Conservation (phyloP, 371 early-diverging fungal genomes). For the Lichtheimia ramosa region DNA sequence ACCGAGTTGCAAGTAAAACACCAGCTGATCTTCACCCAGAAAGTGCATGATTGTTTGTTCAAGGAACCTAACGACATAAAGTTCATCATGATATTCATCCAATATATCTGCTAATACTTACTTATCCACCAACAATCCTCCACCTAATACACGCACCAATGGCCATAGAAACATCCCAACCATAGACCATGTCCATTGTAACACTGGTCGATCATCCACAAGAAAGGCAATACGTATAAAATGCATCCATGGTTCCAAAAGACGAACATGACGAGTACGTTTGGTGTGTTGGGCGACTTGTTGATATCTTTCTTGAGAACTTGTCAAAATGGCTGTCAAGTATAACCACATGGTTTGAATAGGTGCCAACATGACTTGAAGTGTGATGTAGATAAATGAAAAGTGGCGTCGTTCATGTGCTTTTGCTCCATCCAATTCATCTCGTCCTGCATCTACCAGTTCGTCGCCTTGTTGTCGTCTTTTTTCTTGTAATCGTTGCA, state of each 20-base stretch:
- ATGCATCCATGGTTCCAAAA: slow-evolving; percentile 40
- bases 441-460: slow-evolving; percentile 15
- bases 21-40: slow-evolving; percentile 56
- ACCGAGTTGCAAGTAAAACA: slow-evolving; percentile 55
- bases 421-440: slow-evolving; percentile 16
- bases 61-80: slow-evolving; percentile 34
- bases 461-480: slow-evolving; percentile 27
- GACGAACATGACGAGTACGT: slow-evolving; percentile 31
- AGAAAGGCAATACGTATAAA: slow-evolving; percentile 32
- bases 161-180: slow-evolving; percentile 51
- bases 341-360: slow-evolving; percentile 35
- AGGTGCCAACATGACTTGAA: slow-evolving; percentile 42
- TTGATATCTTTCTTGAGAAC: slow-evolving; percentile 47
- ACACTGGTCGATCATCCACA: slow-evolving; percentile 35
- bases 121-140: slow-evolving; percentile 48
- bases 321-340: slow-evolving; percentile 31
- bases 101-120: slow-evolving; percentile 3
- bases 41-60: slow-evolving; percentile 58
- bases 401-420: slow-evolving; percentile 23
- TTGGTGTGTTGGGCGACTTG: slow-evolving; percentile 40
- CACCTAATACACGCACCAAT: slow-evolving; percentile 43
- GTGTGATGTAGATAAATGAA: slow-evolving; percentile 47
- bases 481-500: slow-evolving; percentile 42
- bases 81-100: neutral
- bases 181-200: slow-evolving; percentile 50